Conservation (phyloP, 306 rosid genomes). For the Mimosa pudica region DNA sequence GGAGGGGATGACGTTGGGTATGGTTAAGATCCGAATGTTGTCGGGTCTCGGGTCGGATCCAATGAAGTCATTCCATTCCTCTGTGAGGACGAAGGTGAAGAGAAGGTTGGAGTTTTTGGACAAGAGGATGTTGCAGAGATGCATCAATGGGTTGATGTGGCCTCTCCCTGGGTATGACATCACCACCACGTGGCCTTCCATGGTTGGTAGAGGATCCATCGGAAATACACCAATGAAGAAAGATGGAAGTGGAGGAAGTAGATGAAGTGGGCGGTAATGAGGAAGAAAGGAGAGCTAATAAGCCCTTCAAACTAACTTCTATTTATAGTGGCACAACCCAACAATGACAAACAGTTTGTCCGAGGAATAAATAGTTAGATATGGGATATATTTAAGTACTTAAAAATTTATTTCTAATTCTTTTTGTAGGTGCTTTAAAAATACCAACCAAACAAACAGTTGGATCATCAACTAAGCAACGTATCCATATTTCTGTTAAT, state of each 20-base stretch:
- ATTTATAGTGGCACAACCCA: no score
- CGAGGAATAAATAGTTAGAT: no score
- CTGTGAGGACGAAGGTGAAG: conserved; percentile 58
- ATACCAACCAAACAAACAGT: no score
- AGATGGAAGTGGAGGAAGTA: background rate
- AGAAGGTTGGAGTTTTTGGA: conserved; percentile 33
- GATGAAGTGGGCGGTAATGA: background rate
- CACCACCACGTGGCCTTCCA: conserved; percentile 44
- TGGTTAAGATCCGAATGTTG: conserved; percentile 44
- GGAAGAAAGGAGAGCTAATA: background rate
- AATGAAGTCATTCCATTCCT: conserved; percentile 59
- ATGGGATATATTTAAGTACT: no score
- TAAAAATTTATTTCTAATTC: no score
- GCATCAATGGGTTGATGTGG: conserved; percentile 64
- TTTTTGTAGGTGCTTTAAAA: no score
- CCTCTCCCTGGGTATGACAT: conserved; percentile 59
- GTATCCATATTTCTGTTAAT: no score
- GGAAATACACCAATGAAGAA: background rate
- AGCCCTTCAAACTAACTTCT: no score
- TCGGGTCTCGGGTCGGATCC: conserved; percentile 44
- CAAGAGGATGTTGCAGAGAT: conserved; percentile 42
- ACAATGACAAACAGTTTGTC: no score
- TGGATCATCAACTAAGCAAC: no score
- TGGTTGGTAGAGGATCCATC: conserved; percentile 27
- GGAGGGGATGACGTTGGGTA: conserved; percentile 63